phyloP scores from a whole-genome alignment of 257 asterid genomes.

The Lycium ferocissimum region DNA sequence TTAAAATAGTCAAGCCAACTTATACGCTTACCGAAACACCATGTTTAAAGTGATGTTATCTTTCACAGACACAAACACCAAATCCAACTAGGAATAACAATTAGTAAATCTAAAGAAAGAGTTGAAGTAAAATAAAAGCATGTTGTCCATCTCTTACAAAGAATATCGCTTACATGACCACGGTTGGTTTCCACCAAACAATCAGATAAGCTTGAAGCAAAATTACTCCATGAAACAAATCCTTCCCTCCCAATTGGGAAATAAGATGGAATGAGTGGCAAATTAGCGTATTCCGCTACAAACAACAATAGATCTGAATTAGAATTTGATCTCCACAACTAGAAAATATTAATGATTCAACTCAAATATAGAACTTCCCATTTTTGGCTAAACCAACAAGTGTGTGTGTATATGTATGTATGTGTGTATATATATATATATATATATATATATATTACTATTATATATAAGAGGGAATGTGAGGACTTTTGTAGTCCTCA shows the following conservation, averaged over 20 bases:
- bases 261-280: slow-evolving; percentile 16
- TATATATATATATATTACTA: no score
- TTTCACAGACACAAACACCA: neutral
- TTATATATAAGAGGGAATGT: no score
- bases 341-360: neutral
- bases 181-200: slow-evolving; percentile 17
- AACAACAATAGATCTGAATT: neutral
- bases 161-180: neutral
- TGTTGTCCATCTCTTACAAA: neutral
- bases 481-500: no score
- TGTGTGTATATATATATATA: no score
- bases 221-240: slow-evolving; percentile 17
- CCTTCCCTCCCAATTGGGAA: neutral
- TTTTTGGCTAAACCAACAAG: neutral
- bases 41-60: neutral
- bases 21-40: neutral
- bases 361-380: neutral
- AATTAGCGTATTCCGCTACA: neutral
- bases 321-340: neutral
- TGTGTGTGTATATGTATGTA: no score
- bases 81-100: neutral
- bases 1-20: neutral
- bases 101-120: no score
- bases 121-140: neutral
- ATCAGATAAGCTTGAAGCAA: slow-evolving; percentile 12